Percentiles rank a stretch among this genome's conserved stretches.
Conservation (phyloP, 1,284 basidiomycete species). For the Microbotryum saponariae region DNA sequence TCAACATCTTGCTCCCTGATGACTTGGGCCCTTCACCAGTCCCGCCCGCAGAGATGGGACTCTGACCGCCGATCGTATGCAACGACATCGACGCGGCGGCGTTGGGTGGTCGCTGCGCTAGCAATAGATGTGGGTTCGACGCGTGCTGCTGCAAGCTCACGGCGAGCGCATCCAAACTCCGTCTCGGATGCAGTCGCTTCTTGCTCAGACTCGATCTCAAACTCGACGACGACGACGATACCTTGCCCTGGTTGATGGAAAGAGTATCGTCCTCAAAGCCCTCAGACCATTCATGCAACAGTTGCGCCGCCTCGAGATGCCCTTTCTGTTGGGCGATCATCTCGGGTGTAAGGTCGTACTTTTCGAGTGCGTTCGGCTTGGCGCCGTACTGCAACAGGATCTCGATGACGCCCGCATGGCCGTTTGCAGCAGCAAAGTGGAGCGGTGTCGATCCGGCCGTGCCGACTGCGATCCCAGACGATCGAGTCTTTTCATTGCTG, state of each 20-base stretch:
- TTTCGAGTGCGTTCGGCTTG: constrained; percentile 66
- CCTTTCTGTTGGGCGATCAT: constrained; percentile 46
- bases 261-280: constrained; percentile 9
- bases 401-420: constrained; percentile 64
- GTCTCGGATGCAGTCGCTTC: constrained; percentile 20
- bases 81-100: no score
- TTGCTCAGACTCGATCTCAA: constrained; percentile 4
- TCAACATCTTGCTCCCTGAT: no score
- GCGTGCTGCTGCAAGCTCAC: constrained; percentile 22
- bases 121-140: constrained; percentile 3
- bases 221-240: constrained; percentile 1
- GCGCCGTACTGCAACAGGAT: constrained; percentile 74
- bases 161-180: constrained; percentile 28
- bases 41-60: neutral
- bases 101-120: no score
- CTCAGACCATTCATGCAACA: constrained; percentile 39
- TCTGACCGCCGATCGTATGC: neutral
- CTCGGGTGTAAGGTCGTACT: constrained; percentile 70
- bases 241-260: neutral
- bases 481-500: constrained; percentile 52
- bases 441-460: constrained; percentile 75
- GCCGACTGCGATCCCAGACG: constrained; percentile 51
- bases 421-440: constrained; percentile 90
- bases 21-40: neutral
- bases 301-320: constrained; percentile 42